Evolutionary conservation across 75 land plant genomes (phyloP).

Genomic region (Pinus taeda): DNA sequence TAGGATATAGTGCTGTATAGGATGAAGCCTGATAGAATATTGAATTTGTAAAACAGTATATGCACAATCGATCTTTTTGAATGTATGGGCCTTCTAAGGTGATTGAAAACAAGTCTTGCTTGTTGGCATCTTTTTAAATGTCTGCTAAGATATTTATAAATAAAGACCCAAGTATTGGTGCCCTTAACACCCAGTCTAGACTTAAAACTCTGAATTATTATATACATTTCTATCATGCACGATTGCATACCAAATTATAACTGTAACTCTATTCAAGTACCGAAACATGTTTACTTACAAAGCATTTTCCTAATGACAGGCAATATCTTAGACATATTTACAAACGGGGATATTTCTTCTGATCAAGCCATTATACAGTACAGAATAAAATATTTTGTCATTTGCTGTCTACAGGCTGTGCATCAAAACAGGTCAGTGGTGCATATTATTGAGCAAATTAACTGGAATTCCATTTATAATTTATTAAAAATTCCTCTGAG

Average conservation of each 20-base stretch:
- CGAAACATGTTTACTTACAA: neutral
- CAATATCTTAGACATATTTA: constrained; percentile 44
- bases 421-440: constrained; percentile 64
- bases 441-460: neutral
- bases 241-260: neutral
- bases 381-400: constrained; percentile 60
- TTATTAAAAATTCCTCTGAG: neutral
- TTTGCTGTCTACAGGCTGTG: constrained; percentile 61
- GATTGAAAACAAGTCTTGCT: neutral
- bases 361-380: constrained; percentile 30
- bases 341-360: constrained; percentile 30
- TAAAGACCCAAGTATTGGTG: neutral
- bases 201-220: neutral
- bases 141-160: neutral
- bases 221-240: neutral
- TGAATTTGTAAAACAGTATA: too few relatives aligned
- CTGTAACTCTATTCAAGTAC: neutral
- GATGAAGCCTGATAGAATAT: too few relatives aligned
- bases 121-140: neutral
- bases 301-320: constrained; percentile 27
- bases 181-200: neutral
- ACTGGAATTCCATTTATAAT: neutral
- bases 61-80: too few relatives aligned
- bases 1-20: too few relatives aligned
- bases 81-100: neutral